Evolutionary conservation across 1,284 basidiomycete genomes (phyloP).

Genomic region (Ceratobasidium sp.): DNA sequence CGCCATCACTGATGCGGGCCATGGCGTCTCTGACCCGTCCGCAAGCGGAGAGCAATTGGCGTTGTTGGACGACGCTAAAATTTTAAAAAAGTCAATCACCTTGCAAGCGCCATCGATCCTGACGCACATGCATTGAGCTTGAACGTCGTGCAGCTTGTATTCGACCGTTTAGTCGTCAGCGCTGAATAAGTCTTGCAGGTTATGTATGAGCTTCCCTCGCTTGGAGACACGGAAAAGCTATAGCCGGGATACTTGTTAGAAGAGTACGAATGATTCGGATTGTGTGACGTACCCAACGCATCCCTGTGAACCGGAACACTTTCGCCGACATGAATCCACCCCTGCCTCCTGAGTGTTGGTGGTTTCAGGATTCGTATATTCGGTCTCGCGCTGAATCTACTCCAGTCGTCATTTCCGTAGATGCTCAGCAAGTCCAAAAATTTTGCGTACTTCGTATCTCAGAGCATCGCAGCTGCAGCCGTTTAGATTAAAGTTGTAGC

Average conservation of each 20-base stretch:
- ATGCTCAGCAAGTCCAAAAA: no score
- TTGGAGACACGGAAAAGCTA: conserved; percentile 7
- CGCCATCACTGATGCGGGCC: conserved; percentile 13
- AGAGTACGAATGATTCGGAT: not conserved
- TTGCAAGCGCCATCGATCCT: not conserved
- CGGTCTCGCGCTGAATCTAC: conserved; percentile 18
- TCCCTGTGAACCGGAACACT: not conserved
- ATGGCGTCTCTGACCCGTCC: not conserved
- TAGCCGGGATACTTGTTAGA: not conserved
- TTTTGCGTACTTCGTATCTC: conserved; percentile 16
- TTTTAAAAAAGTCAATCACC: not conserved
- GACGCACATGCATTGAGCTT: conserved; percentile 15
- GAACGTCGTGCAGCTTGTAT: conserved; percentile 8
- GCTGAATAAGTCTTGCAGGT: not conserved
- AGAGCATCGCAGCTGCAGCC: conserved; percentile 26
- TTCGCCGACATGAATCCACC: conserved; percentile 11
- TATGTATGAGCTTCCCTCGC: not conserved
- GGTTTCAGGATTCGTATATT: not conserved
- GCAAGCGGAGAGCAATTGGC: not conserved
- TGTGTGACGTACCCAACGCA: conserved; percentile 17
- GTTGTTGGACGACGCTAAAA: no score
- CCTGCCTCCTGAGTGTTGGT: conserved; percentile 8
- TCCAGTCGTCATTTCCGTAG: not conserved
- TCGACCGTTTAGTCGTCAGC: not conserved
- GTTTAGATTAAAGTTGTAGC: conserved; percentile 21